These are phyloP conservation scores for Anaeramoeba ignava DNA, from an alignment of 78 protist genomes.

Conservation along the genomic window DNA sequence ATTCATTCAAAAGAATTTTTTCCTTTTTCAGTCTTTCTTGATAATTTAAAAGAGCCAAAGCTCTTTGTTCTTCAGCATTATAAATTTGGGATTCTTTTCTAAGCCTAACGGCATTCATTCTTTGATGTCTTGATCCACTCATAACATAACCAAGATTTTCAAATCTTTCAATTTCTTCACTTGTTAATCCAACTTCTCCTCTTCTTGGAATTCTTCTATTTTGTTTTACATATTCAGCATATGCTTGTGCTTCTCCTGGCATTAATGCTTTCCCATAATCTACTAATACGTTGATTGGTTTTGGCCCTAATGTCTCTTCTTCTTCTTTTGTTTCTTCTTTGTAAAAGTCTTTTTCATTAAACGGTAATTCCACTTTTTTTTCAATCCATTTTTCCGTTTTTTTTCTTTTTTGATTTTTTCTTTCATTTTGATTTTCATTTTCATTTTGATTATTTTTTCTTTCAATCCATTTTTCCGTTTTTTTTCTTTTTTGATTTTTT, in stretches of 20 bases:
- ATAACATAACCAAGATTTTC: conserved; percentile 79
- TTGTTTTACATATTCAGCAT: conserved; percentile 53
- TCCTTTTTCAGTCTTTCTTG: conserved; percentile 59
- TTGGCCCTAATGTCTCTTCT: neutral
- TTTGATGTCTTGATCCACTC: conserved; percentile 71
- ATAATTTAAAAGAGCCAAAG: conserved; percentile 54
- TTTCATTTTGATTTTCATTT: neutral
- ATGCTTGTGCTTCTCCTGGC: conserved; percentile 80
- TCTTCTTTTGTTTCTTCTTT: neutral
- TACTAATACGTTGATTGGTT: neutral
- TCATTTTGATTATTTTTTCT: neutral
- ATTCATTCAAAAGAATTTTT: conserved; percentile 34
- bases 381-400: neutral
- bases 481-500: neutral
- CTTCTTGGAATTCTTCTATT: conserved; percentile 83
- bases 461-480: neutral
- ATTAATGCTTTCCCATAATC: conserved; percentile 36
- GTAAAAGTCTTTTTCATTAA: neutral
- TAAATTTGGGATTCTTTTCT: conserved; percentile 72
- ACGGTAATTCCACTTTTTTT: neutral
- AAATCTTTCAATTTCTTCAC: conserved; percentile 52
- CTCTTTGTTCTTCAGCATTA: conserved; percentile 69
- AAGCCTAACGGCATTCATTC: conserved; percentile 91
- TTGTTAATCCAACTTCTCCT: conserved; percentile 76
- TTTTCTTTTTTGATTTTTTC: neutral